A percentile compares a stretch with the other conserved stretches of the same genome.
These are phyloP conservation scores for Ballota nigra DNA, from an alignment of 257 asterid species.

Conservation along the genomic window DNA sequence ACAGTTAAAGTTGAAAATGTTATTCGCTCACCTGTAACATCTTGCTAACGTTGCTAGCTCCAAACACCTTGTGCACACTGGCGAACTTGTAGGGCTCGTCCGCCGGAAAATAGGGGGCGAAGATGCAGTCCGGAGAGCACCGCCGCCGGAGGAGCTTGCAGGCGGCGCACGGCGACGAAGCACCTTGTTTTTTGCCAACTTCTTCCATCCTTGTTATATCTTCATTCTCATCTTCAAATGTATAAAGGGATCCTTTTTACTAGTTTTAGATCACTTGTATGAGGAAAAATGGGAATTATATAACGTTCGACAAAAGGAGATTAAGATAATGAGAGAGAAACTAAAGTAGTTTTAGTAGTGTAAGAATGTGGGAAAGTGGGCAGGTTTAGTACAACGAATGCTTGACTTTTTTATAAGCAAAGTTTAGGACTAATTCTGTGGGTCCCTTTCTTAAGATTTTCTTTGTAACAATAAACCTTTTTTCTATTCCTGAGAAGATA, in stretches of 20 bases:
- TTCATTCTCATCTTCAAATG: not conserved
- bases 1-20: not conserved
- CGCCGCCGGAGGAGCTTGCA: slow-evolving; percentile 78
- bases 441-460: slow-evolving; percentile 9
- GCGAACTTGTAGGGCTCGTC: slow-evolving; percentile 83
- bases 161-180: slow-evolving; percentile 69
- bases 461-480: not conserved
- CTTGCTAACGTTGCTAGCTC: slow-evolving; percentile 90
- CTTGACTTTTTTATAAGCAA: slow-evolving; percentile 21
- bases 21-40: slow-evolving; percentile 68
- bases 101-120: slow-evolving; percentile 81
- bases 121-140: slow-evolving; percentile 67
- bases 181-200: slow-evolving; percentile 49
- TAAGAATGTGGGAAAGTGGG: slow-evolving; percentile 19
- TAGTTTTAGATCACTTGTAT: not conserved
- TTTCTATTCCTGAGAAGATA: not conserved
- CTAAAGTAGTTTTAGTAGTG: not conserved
- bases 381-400: not conserved
- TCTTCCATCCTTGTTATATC: slow-evolving; percentile 20
- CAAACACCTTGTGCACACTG: slow-evolving; percentile 82
- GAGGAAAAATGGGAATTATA: not conserved
- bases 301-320: not conserved
- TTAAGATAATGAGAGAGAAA: not conserved
- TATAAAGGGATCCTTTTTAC: not conserved
- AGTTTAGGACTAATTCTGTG: slow-evolving; percentile 5